phyloP scores from a whole-genome alignment of 495 filamentous ascomycete species.

The Cladorrhinum samala region DNA sequence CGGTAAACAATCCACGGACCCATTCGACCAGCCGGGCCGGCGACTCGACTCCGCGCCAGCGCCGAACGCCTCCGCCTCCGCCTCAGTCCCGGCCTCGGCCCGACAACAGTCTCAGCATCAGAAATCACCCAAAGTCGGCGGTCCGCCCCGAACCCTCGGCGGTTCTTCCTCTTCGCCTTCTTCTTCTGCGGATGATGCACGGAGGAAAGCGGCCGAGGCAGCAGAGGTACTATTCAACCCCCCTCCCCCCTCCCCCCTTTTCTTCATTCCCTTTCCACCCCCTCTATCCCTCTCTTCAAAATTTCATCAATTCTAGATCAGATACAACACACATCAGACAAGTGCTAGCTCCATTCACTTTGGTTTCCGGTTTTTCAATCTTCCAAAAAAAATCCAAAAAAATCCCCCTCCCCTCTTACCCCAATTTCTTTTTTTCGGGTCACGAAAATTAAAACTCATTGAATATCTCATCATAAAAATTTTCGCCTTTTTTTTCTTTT shows the following conservation, averaged over 20 bases:
- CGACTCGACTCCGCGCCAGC: conserved; percentile 46
- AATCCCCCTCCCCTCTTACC: too few species aligned
- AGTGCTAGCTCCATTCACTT: too few species aligned
- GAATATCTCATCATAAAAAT: too few species aligned
- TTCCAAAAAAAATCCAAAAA: not conserved
- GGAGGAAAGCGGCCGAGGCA: conserved; percentile 57
- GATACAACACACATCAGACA: too few species aligned
- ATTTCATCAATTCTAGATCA: too few species aligned
- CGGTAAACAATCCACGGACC: conserved; percentile 53
- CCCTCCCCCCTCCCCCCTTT: conserved; percentile 14
- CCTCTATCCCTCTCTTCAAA: too few species aligned
- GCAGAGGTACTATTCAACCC: conserved; percentile 53
- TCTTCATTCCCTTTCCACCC: too few species aligned
- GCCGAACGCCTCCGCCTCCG: conserved; percentile 30
- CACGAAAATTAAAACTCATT: too few species aligned
- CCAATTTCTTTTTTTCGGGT: too few species aligned
- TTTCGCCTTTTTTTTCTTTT: too few species aligned
- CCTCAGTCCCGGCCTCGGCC: conserved; percentile 29
- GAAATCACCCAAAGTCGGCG: conserved; percentile 36
- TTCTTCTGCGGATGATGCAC: conserved; percentile 39
- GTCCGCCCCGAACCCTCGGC: conserved; percentile 53
- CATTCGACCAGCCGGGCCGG: conserved; percentile 60
- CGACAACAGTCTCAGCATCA: conserved; percentile 30
- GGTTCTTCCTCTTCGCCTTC: not conserved
- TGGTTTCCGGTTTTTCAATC: not conserved